Evolutionary conservation across 2,329 filamentous ascomycete species (phyloP), one percentile per base, ranked within the genome.

Genomic region (Juglanconis juglandina): DNA sequence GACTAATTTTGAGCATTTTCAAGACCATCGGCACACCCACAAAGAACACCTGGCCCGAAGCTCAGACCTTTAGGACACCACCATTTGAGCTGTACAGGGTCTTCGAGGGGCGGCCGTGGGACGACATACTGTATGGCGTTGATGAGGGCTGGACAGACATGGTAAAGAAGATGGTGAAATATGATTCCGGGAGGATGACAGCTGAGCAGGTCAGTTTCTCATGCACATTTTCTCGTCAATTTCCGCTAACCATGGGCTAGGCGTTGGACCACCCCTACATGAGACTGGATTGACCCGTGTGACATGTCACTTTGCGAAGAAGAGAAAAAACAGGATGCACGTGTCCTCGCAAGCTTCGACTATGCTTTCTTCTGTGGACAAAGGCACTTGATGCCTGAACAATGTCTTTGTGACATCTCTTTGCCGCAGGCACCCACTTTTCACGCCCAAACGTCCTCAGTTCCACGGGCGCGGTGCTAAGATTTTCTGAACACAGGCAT

Each of bases 1-100:
- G 91, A 0, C 79, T 99, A 54, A 94, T 99, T 59, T 82, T 93
- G 56, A 96, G 92, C 69, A 94, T 98, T 41, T 98, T 99, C 76
- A 88, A 90, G 74, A 96, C 89, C 0, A 74, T 99, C 6, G 96
- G 96, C 1, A 97, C 93, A 1, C 95, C 95, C 0, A 89, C 89
- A 49, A 74, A 81, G n/a, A 79, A 87, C 56, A 86, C 79, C 0
- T 99, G 95, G 95, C 95, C 95, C 2, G 91, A 93, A 73, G 89
- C 91, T 5, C 75, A 75, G 10, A 69, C 70, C 1, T 89, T 96
- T 68, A 79, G 74, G 61, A 85, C 86, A 1, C 89, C 90, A 0
- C 95, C 96, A 17, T 99, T 96, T 82, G 90, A 93, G 13, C 96
- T 92, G 72, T 99, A 96, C 76, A 83, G 87, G 46, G 79, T 86